Percentiles rank a stretch among this genome's conserved stretches.
These are phyloP conservation scores for Dioscorea alata DNA, from an alignment of 106 monocot species.

Conservation along the genomic window DNA sequence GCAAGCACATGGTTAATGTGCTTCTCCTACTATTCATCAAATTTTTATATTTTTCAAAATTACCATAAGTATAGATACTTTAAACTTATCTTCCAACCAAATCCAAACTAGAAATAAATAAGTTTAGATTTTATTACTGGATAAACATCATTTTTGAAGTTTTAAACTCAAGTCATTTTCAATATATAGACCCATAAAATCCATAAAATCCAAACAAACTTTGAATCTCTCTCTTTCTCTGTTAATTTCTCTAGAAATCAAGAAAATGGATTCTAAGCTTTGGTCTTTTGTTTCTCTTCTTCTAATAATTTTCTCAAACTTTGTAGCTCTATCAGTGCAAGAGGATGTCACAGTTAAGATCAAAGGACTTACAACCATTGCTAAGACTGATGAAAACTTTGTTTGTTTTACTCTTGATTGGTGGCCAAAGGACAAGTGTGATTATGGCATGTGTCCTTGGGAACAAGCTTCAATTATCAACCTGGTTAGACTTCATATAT, in stretches of 20 bases:
- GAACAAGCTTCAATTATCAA: constrained; percentile 27
- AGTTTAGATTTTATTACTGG: too few species aligned
- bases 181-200: too few species aligned
- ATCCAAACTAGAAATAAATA: too few species aligned
- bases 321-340: not conserved
- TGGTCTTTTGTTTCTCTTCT: not conserved
- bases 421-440: constrained; percentile 61
- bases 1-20: too few species aligned
- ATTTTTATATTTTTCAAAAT: too few species aligned
- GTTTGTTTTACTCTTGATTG: constrained; percentile 56
- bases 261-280: not conserved
- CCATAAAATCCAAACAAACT: not conserved
- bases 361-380: constrained; percentile 13
- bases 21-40: too few species aligned
- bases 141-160: too few species aligned
- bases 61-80: too few species aligned
- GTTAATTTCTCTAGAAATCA: not conserved
- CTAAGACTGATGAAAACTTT: constrained; percentile 34
- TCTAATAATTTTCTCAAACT: not conserved
- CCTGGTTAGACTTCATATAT: constrained; percentile 20
- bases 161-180: too few species aligned
- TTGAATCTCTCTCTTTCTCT: constrained; percentile 3
- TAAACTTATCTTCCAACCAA: too few species aligned
- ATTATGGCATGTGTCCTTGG: constrained; percentile 50
- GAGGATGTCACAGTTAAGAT: constrained; percentile 28